A percentile compares a stretch with the other conserved stretches of the same genome.
phyloP scores from a whole-genome alignment of 2,329 filamentous ascomycete genomes.

The Penicillium sp. region DNA sequence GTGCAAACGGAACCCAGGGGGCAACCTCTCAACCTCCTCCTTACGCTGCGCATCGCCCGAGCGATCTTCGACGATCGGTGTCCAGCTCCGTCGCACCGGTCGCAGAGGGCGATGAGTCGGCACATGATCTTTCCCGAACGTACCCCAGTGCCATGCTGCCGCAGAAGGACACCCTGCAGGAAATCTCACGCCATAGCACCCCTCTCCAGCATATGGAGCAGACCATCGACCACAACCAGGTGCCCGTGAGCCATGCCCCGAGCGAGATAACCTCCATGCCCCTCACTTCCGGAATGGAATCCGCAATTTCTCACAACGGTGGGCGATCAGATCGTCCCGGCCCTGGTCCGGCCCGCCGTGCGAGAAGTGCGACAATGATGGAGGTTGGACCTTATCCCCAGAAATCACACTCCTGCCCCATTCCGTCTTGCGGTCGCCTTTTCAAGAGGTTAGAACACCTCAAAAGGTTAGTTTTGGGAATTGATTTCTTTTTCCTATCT shows the following conservation, averaged over 20 bases:
- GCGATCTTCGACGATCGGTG: slow-evolving; percentile 84
- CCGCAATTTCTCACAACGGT: slow-evolving; percentile 51
- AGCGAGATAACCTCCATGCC: slow-evolving; percentile 63
- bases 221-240: slow-evolving; percentile 66
- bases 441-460: slow-evolving; percentile 99
- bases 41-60: slow-evolving; percentile 68
- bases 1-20: slow-evolving; percentile 54
- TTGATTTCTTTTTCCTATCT: slow-evolving; percentile 24
- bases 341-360: slow-evolving; percentile 76
- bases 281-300: slow-evolving; percentile 56
- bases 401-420: slow-evolving; percentile 98
- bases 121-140: slow-evolving; percentile 68
- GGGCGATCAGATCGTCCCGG: slow-evolving; percentile 49
- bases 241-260: slow-evolving; percentile 57
- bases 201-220: slow-evolving; percentile 79
- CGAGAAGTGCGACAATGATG: slow-evolving; percentile 91
- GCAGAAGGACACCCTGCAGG: slow-evolving; percentile 70
- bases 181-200: slow-evolving; percentile 82
- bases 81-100: slow-evolving; percentile 80
- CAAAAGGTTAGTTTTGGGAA: slow-evolving; percentile 70
- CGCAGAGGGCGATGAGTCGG: slow-evolving; percentile 70
- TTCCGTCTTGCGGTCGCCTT: slow-evolving; percentile 89
- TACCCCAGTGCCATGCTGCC: slow-evolving; percentile 65
- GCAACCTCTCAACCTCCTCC: slow-evolving; percentile 51
- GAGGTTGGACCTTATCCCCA: slow-evolving; percentile 94